Percentiles rank a stretch among this genome's conserved stretches.
phyloP scores from a whole-genome alignment of 1,284 basidiomycete species.

The Earliella scabrosa region DNA sequence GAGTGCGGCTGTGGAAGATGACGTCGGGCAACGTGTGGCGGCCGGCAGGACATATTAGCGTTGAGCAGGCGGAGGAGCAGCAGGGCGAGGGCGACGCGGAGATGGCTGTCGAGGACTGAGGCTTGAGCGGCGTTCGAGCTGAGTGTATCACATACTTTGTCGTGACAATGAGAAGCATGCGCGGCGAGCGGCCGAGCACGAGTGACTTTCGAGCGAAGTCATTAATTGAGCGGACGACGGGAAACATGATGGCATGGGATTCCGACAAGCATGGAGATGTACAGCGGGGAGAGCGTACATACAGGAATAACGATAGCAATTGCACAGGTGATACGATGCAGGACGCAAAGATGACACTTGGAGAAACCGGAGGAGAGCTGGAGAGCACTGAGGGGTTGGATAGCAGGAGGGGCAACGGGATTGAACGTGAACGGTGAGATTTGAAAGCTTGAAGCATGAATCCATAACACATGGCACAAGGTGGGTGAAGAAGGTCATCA shows the following conservation, averaged over 20 bases:
- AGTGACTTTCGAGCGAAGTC: too few species aligned
- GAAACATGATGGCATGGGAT: background rate
- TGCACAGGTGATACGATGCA: too few species aligned
- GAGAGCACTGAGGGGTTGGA: background rate
- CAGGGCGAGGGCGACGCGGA: conserved; percentile 47
- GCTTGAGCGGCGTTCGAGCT: too few species aligned
- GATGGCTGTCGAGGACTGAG: conserved; percentile 29
- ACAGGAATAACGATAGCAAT: conserved; percentile 2
- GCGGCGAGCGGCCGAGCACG: too few species aligned
- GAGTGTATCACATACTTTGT: too few species aligned
- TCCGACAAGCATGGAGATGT: background rate
- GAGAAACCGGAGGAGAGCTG: background rate
- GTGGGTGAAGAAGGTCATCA: background rate
- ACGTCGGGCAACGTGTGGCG: conserved; percentile 77
- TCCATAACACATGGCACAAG: too few species aligned
- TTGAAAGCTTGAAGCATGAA: too few species aligned
- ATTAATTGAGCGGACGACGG: background rate
- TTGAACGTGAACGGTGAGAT: too few species aligned
- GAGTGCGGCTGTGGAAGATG: conserved; percentile 88
- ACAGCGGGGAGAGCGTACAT: background rate
- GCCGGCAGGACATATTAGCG: conserved; percentile 76
- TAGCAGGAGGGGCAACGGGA: too few species aligned
- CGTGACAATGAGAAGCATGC: background rate
- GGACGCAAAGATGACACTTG: background rate
- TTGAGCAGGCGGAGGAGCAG: conserved; percentile 70